Percentiles rank a stretch among this genome's conserved stretches.
These are phyloP conservation scores for Cyberlindnera samutprakarnensis DNA, from an alignment of 805 yeast genomes.

Conservation along the genomic window DNA sequence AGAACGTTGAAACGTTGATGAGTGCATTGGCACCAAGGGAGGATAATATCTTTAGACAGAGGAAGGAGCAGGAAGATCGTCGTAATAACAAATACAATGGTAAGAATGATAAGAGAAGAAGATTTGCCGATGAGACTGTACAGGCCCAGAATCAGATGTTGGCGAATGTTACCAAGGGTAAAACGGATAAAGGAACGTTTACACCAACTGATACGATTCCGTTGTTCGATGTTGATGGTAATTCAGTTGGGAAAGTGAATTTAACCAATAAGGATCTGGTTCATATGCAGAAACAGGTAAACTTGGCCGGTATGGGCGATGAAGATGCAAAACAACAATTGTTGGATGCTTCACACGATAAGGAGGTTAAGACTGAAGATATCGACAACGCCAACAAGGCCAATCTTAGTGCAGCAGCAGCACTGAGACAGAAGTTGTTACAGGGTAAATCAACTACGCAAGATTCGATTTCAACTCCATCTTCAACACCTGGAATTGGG, in stretches of 20 bases:
- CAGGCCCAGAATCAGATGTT: conserved; percentile 36
- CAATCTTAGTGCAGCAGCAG: conserved; percentile 39
- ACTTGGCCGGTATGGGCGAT: conserved; percentile 25
- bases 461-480: too few species aligned
- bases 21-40: conserved; percentile 63
- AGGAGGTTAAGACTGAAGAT: conserved; percentile 16
- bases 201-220: conserved; percentile 67
- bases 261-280: conserved; percentile 68
- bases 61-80: conserved; percentile 63
- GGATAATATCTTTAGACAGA: conserved; percentile 62
- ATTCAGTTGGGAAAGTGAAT: conserved; percentile 58
- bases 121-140: conserved; percentile 37
- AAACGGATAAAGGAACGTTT: conserved; percentile 63
- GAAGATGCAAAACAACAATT: conserved; percentile 20
- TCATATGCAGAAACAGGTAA: conserved; percentile 50
- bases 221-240: conserved; percentile 68
- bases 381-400: conserved; percentile 28
- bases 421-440: conserved; percentile 28
- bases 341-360: conserved; percentile 21
- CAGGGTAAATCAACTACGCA: conserved; percentile 22
- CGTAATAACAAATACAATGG: too few species aligned
- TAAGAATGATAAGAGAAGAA: conserved; percentile 55
- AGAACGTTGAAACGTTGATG: conserved; percentile 68
- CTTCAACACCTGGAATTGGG: conserved; percentile 14
- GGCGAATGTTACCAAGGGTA: conserved; percentile 58